Evolutionary conservation across 2,329 filamentous ascomycete genomes (phyloP), one percentile per base, ranked within the genome.

Genomic region (Pseudogymnoascus sp.): DNA sequence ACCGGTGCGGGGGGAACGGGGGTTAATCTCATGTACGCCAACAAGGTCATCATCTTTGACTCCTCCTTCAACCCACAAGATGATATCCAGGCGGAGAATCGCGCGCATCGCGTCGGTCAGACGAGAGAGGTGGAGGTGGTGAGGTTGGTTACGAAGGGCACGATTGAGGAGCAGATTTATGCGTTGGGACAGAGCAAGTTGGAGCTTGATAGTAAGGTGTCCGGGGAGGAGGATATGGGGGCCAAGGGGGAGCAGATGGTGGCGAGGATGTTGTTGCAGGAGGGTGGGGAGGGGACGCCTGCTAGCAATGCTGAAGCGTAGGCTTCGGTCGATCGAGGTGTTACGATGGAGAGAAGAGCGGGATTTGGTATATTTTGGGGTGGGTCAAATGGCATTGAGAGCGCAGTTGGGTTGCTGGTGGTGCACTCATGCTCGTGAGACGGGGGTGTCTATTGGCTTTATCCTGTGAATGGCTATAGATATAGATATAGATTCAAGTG

Each of bases 11-110:
- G 95, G 61, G 95, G 95, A n/a, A 95, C 93, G 0, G 95, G 95
- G 42, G 96, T 99, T 78, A 99, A 99, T 75, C 78, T 99, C 62
- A 95, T 93, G 7, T 90, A 89, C 37, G 95, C 95, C 4, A 97
- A 97, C 79, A 97, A 97, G 77, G 93, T 99, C 69, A 86, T 99
- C 75, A 95, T 99, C 71, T 97, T 97, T 74, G 95, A 99, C 75
- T 89, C 90, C 67, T 91, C 88, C n/a, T 96, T 97, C 78, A 99
- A 99, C 70, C 95, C 95, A 0, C 95, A 99, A 73, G 93, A 97
- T 69, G 95, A 99, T 72, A 87, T 96, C n/a, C 95, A 99, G 75
- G 95, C 95, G 0, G 95, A 97, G 79, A 97, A 99, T 74, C 88
- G 95, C 17, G 95, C 95, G 0, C 95, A 99, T 76, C 88, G 95